Evolutionary conservation across 371 early-diverging fungal species (phyloP), one percentile per base, ranked within the genome.

Genomic region (Rhizomucor miehei): DNA sequence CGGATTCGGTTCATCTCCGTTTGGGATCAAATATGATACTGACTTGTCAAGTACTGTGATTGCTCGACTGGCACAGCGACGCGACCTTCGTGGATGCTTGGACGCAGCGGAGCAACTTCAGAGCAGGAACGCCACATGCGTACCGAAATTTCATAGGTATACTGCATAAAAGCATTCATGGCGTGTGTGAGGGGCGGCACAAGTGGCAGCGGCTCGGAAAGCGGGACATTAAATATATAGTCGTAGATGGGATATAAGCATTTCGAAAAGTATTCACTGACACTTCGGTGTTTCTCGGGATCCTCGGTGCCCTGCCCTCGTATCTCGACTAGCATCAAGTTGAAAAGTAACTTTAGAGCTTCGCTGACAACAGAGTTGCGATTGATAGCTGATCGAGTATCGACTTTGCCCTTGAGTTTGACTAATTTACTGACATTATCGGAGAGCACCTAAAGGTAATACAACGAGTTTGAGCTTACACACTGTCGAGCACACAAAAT

Each of bases 121-220:
- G 54, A 55, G 36, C n/a, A 44, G 68, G 63, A 54, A 76, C 43
- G 60, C 81, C 84, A 89, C 0, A 65, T 45, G 35, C 44, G 50
- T 37, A 54, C 44, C 25, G 69, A 66, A 9, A 62, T 65, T 8
- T 52, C 46, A 56, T 57, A 62, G 10, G 85, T 80, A 51, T 72
- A 82, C 54, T 89, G 86, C 71, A 90, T 76, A 23, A 90, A 59
- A 0, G 81, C 77, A 65, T 92, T 87, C 14, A 92, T 75, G 0
- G 88, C 89, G 59, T 89, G 89, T 8, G 86, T 81, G 43, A 85
- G 78, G 34, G 93, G 93, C 5, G 93, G 82, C 5, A 78, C 52
- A 24, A 92, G 59, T 6, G 90, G 86, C 24, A 80, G 70, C 17
- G 85, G 78, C 2, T 65, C 52, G 5, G 71, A 69, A 14, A 51